Base-by-base conservation (phyloP, 345 rosid genomes). In the Crucihimalaya himalaica region DNA sequence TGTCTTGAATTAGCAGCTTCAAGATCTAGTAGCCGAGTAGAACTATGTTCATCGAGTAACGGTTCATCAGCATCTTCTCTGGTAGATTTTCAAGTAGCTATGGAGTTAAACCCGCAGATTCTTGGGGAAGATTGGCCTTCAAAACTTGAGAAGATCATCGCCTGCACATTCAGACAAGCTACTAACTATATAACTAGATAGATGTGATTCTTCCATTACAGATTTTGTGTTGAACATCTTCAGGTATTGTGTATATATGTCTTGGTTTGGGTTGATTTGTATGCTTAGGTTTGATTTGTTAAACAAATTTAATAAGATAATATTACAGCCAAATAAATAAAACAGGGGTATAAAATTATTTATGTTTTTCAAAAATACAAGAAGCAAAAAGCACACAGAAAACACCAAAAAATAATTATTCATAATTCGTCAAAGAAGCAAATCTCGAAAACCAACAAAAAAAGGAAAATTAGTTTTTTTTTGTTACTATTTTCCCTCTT, bases 121-220 rank as follows among this genome's bases (percentile, higher is more conserved):
- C 87, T 90, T 9, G 93, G 92, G 25, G 84, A 55, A 68, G 85
- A 84, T 64, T 81, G 93, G 92, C 46, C 90, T 19, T 35, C 68
- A 35, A 82, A 83, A 58, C 82, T 82, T 19, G 93, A 88, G 84
- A 88, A 81, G 76, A 56, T 82, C 50, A 56, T 82, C 50, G 76
- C 60, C 29, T 18, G 13, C 56, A 21, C 74, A 42, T 48, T 70
- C 50, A 34, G 65, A 43, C 51, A 62, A 62, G 74, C 63, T 68
- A 18, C 74, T 75, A 61, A 68, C 69, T 16, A 32, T 65, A 37
- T 60, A 53, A 55, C 55, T 60, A 60, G 63, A 48, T 67, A 67
- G 39, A 42, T 32, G 18, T 8, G 66, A 68, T 76, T 76, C n/a
- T 46, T 69, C 56, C 23, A n/a, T 62, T 62, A 63, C 63, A 60